Evolutionary conservation across 2,329 filamentous ascomycete species (phyloP).

Genomic region (Ramularia endophylla): DNA sequence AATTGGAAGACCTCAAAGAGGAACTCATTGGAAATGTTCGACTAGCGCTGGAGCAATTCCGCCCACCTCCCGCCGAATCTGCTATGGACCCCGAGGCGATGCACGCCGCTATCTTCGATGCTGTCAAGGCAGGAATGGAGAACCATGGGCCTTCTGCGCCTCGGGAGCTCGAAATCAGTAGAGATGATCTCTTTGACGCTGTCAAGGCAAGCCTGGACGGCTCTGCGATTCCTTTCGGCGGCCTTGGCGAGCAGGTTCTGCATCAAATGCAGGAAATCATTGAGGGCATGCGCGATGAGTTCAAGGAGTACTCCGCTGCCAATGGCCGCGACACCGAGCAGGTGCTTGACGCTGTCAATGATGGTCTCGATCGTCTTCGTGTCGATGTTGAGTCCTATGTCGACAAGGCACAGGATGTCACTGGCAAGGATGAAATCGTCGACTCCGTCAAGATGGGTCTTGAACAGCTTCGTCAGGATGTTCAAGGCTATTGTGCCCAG

Average conservation of each 20-base stretch:
- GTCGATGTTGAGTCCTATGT: conserved; percentile 76
- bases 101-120: conserved; percentile 50
- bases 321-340: conserved; percentile 81
- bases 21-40: conserved; percentile 79
- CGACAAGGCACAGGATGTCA: conserved; percentile 61
- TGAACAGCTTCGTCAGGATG: conserved; percentile 57
- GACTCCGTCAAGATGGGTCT: conserved; percentile 60
- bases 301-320: conserved; percentile 73
- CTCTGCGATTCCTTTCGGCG: conserved; percentile 46
- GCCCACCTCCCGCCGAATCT: conserved; percentile 40
- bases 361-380: conserved; percentile 76
- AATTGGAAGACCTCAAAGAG: conserved; percentile 63
- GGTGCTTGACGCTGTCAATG: conserved; percentile 78
- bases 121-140: conserved; percentile 54
- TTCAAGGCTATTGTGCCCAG: conserved; percentile 47
- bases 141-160: conserved; percentile 37
- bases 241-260: conserved; percentile 55
- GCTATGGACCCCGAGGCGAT: conserved; percentile 43
- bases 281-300: conserved; percentile 56
- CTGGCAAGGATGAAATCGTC: conserved; percentile 72
- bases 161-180: conserved; percentile 42
- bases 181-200: conserved; percentile 52
- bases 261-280: conserved; percentile 54
- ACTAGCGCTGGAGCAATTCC: conserved; percentile 80
- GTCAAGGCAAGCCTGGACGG: conserved; percentile 53